Conservation (phyloP, 1,139 yeast species). For the Protomyces pachydermus region DNA sequence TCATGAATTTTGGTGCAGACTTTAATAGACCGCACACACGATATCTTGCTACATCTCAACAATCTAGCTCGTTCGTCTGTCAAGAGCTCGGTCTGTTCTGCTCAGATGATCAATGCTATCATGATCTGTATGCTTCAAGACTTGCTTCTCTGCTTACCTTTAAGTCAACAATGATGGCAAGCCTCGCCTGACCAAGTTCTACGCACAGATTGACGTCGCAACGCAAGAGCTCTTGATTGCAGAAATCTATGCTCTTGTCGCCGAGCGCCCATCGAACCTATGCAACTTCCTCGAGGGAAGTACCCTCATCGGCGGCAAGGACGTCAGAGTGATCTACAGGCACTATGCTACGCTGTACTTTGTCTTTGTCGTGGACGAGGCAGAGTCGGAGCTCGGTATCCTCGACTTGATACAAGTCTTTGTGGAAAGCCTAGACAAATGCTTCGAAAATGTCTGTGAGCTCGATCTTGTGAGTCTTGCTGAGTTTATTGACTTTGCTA, state of each 20-base stretch:
- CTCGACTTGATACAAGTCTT: slow-evolving; percentile 91
- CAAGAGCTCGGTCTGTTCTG: too few species aligned
- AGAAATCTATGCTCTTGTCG: slow-evolving; percentile 68
- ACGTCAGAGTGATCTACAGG: slow-evolving; percentile 83
- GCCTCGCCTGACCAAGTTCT: slow-evolving; percentile 85
- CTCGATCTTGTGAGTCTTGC: slow-evolving; percentile 86
- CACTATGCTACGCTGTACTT: slow-evolving; percentile 93
- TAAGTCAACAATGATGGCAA: slow-evolving; percentile 84
- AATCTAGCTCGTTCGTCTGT: too few species aligned
- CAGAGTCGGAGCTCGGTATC: slow-evolving; percentile 90
- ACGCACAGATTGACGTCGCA: slow-evolving; percentile 73
- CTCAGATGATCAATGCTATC: slow-evolving; percentile 77
- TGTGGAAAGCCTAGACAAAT: slow-evolving; percentile 87
- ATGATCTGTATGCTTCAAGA: slow-evolving; percentile 54
- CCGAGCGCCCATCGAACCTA: slow-evolving; percentile 62
- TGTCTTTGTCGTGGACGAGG: slow-evolving; percentile 92
- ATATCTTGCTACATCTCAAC: too few species aligned
- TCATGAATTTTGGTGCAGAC: too few species aligned
- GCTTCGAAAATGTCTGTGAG: slow-evolving; percentile 92
- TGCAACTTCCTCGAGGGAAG: slow-evolving; percentile 59
- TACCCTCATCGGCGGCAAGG: slow-evolving; percentile 57
- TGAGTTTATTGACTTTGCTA: slow-evolving; percentile 53
- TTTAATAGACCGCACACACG: too few species aligned
- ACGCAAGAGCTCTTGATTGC: slow-evolving; percentile 68
- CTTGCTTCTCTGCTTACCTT: slow-evolving; percentile 35